Percentiles rank a stretch among this genome's conserved stretches.
These are phyloP conservation scores for Daldinia sp. DNA, from an alignment of 2,329 filamentous ascomycete species.

Conservation along the genomic window DNA sequence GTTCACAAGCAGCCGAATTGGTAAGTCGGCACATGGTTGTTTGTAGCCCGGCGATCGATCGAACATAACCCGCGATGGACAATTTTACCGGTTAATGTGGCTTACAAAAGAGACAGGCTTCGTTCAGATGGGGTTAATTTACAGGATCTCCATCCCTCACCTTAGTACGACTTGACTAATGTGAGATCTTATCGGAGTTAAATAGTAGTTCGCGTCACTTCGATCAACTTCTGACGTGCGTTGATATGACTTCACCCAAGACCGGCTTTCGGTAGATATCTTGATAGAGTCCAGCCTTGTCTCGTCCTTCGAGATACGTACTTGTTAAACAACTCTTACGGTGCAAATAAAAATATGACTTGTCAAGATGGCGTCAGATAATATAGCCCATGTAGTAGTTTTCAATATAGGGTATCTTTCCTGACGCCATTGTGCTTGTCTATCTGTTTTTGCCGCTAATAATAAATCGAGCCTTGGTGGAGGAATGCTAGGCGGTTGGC, in stretches of 20 bases:
- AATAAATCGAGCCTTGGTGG: slow-evolving; percentile 1
- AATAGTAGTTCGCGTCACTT: not conserved
- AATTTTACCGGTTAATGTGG: slow-evolving; percentile 34
- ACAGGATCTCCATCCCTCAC: slow-evolving; percentile 26
- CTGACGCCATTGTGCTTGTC: not conserved
- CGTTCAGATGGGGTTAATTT: slow-evolving; percentile 17
- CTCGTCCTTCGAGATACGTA: no score
- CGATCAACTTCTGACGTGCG: slow-evolving; percentile 18
- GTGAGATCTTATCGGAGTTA: slow-evolving; percentile 14
- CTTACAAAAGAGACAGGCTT: slow-evolving; percentile 12
- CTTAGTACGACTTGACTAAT: slow-evolving; percentile 25
- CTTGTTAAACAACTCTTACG: not conserved
- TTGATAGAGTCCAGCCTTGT: slow-evolving; percentile 4
- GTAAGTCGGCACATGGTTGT: slow-evolving; percentile 12
- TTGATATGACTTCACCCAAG: slow-evolving; percentile 28
- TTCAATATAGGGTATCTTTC: not conserved
- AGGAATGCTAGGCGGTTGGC: not conserved
- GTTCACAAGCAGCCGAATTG: not conserved
- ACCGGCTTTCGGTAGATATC: slow-evolving; percentile 14
- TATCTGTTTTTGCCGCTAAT: not conserved
- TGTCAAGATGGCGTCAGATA: not conserved
- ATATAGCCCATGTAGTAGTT: not conserved
- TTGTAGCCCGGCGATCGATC: slow-evolving; percentile 19
- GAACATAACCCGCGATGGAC: slow-evolving; percentile 12
- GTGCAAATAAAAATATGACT: not conserved